These are phyloP conservation scores for Colletotrichum noveboracense DNA, from an alignment of 2,329 filamentous ascomycete genomes.

Conservation along the genomic window DNA sequence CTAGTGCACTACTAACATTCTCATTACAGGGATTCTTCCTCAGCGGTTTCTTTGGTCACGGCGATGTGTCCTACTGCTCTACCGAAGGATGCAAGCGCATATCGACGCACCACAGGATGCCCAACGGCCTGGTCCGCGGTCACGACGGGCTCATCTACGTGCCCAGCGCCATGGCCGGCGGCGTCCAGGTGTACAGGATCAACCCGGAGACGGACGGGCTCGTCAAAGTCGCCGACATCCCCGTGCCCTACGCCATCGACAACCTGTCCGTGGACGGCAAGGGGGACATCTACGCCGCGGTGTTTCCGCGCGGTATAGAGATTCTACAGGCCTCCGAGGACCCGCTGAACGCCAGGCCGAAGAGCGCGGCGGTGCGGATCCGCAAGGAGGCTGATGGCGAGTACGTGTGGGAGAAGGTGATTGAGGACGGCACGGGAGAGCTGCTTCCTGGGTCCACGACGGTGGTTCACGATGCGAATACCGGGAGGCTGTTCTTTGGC, in stretches of 20 bases:
- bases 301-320: conserved; percentile 23
- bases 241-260: conserved; percentile 27
- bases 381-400: conserved; percentile 12
- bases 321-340: conserved; percentile 21
- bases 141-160: conserved; percentile 34
- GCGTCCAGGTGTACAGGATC: conserved; percentile 23
- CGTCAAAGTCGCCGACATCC: conserved; percentile 21
- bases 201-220: conserved; percentile 15
- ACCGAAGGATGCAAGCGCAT: conserved; percentile 26
- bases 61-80: conserved; percentile 33
- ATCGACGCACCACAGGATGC: conserved; percentile 26
- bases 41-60: conserved; percentile 25
- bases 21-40: conserved; percentile 22
- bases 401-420: conserved; percentile 28
- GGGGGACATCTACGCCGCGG: conserved; percentile 30
- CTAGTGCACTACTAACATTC: background rate
- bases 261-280: conserved; percentile 29
- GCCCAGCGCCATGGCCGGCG: conserved; percentile 28
- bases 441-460: conserved; percentile 28
- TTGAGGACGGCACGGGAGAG: conserved; percentile 30
- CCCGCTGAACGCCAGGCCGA: conserved; percentile 19
- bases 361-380: conserved; percentile 27
- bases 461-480: conserved; percentile 31
- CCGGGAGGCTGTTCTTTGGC: conserved; percentile 30
- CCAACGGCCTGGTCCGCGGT: conserved; percentile 34